phyloP scores from a whole-genome alignment of 257 asterid genomes.

The Scutellaria baicalensis region DNA sequence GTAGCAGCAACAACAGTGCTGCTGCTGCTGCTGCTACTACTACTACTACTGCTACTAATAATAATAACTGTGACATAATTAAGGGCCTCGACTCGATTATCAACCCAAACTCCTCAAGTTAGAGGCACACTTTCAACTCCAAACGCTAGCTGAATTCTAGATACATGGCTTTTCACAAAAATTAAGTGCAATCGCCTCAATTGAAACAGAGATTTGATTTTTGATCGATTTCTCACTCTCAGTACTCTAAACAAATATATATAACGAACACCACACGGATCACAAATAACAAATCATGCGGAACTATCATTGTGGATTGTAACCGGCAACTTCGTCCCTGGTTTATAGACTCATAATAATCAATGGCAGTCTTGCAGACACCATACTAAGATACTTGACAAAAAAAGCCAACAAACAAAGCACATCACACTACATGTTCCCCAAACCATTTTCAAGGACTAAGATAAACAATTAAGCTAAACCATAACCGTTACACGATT shows the following conservation, averaged over 20 bases:
- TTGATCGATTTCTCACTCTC: too few relatives aligned
- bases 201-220: background rate
- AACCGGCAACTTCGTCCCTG: background rate
- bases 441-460: background rate
- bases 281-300: background rate
- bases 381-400: background rate
- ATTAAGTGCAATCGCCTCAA: background rate
- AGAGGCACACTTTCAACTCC: background rate
- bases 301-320: background rate
- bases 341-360: background rate
- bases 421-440: background rate
- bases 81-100: background rate
- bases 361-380: background rate
- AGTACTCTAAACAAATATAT: too few relatives aligned
- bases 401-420: background rate
- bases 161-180: background rate
- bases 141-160: background rate
- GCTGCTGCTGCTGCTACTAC: background rate
- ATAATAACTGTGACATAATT: background rate
- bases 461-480: background rate
- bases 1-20: background rate
- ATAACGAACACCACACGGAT: background rate
- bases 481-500: background rate
- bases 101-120: background rate
- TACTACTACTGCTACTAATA: background rate